phyloP scores from a whole-genome alignment of 225 moss, liverwort and hornwort genomes.

The Bryoerythrophyllum caledonicum region DNA sequence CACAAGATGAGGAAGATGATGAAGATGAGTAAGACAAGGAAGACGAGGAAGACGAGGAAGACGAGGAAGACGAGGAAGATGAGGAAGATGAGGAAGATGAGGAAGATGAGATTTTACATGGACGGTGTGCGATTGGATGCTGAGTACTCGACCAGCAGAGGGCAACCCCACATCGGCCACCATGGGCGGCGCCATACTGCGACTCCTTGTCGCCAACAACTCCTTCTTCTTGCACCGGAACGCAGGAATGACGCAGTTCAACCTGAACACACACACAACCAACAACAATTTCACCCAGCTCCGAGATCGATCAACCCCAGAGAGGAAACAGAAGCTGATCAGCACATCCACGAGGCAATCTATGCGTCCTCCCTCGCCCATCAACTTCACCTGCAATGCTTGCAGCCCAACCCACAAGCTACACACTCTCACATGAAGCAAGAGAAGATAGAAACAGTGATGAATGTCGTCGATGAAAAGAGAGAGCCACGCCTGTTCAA shows the following conservation, averaged over 20 bases:
- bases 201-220: slow-evolving; percentile 10
- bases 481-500: no score
- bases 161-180: slow-evolving; percentile 31
- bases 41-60: no score
- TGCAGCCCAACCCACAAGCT: not conserved
- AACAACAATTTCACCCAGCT: not conserved
- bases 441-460: not conserved
- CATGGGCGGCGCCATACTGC: slow-evolving; percentile 37
- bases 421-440: not conserved
- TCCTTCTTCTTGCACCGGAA: slow-evolving; percentile 1
- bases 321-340: not conserved
- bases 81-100: no score
- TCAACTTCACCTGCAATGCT: slow-evolving; percentile 1
- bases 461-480: not conserved
- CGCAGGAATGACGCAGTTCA: slow-evolving; percentile 9
- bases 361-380: not conserved
- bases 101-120: slow-evolving; percentile 46
- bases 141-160: slow-evolving; percentile 74
- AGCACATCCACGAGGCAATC: not conserved
- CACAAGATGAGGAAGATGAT: no score
- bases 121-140: slow-evolving; percentile 97
- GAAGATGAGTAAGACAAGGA: no score
- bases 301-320: not conserved
- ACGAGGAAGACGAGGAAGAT: no score
- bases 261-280: not conserved